phyloP scores from a whole-genome alignment of 192 early-diverging fungal genomes.

The Jimgerdemannia lactiflua region DNA sequence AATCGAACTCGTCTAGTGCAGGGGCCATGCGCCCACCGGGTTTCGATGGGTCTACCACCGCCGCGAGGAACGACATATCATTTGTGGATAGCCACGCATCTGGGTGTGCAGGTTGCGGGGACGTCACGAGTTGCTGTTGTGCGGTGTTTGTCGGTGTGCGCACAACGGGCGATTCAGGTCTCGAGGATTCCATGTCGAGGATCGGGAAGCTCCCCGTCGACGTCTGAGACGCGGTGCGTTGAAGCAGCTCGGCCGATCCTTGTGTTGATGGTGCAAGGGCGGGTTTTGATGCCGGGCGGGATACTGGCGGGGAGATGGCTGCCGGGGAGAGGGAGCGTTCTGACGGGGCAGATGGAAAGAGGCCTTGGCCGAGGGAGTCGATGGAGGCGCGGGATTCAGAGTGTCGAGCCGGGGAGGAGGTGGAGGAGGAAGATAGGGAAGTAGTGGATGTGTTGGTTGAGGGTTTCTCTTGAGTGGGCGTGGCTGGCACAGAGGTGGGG shows the following conservation, averaged over 20 bases:
- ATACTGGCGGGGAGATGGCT: background rate
- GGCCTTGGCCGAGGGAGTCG: background rate
- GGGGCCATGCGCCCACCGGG: too few species aligned
- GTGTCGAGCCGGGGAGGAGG: background rate
- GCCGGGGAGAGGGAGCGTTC: background rate
- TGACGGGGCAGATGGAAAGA: background rate
- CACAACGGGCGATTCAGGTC: too few species aligned
- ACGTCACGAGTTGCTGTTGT: too few species aligned
- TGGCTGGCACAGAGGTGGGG: background rate
- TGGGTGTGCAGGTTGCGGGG: background rate
- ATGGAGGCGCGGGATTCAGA: background rate
- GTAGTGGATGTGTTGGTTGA: background rate
- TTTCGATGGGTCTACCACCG: background rate
- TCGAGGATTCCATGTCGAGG: too few species aligned
- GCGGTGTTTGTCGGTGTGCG: background rate
- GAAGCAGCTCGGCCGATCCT: background rate
- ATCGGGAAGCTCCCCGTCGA: background rate
- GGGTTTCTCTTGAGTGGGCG: background rate
- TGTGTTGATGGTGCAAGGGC: background rate
- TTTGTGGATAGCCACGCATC: background rate
- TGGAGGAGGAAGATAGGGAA: background rate
- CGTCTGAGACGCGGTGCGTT: background rate
- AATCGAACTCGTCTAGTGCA: background rate
- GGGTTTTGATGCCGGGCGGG: background rate
- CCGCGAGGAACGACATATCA: background rate